phyloP scores from a whole-genome alignment of 2,329 filamentous ascomycete species.

The Metarhizium rileyi region DNA sequence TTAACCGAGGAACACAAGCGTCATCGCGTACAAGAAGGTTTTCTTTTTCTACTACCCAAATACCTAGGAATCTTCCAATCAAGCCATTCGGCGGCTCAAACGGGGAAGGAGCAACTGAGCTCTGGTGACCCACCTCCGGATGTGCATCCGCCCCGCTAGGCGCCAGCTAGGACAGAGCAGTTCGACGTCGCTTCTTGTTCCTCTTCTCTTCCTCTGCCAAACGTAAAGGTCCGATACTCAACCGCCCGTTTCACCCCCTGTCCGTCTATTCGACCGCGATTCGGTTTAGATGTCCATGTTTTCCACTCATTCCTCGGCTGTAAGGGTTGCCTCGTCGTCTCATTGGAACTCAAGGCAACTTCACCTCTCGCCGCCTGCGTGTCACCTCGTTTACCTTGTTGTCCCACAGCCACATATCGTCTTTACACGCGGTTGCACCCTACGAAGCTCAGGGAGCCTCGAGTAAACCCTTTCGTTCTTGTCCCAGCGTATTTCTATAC shows the following conservation, averaged over 20 bases:
- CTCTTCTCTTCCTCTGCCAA: not conserved
- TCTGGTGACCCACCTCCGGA: not conserved
- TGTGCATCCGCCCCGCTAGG: conserved; percentile 6
- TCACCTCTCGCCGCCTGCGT: not conserved
- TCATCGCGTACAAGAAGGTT: too few relatives aligned
- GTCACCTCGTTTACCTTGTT: not conserved
- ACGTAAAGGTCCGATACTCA: not conserved
- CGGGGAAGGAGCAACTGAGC: not conserved
- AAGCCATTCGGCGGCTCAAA: not conserved
- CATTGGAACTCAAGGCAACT: not conserved
- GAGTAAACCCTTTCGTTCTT: not conserved
- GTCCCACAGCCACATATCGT: not conserved
- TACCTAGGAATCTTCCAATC: not conserved
- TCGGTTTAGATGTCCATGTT: not conserved
- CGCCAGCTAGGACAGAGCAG: not conserved
- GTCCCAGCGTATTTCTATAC: too few relatives aligned
- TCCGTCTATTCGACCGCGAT: not conserved
- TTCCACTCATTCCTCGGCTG: not conserved
- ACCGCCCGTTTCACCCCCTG: not conserved
- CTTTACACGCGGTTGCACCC: not conserved
- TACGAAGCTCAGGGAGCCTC: not conserved
- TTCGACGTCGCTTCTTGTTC: not conserved
- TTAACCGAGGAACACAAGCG: too few relatives aligned
- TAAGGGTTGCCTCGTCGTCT: not conserved
- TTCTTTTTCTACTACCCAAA: too few relatives aligned